Base-by-base conservation (phyloP, 2,329 filamentous ascomycete species). In the Sarocladium kiliense region DNA sequence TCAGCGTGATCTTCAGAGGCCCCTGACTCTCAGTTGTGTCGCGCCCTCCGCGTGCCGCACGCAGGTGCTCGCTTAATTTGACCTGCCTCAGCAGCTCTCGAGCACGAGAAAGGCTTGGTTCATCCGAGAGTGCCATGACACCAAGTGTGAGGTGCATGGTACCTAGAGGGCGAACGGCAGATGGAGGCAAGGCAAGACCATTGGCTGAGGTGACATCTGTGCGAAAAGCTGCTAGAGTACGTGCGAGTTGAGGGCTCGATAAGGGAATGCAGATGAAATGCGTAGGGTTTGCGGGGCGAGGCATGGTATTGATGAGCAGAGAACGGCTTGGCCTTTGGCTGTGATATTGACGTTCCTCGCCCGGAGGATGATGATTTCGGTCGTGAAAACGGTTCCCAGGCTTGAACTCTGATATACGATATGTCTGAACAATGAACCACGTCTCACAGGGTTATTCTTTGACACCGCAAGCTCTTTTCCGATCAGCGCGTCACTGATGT, bases 91-190 rank as follows among this genome's bases (percentile, higher is more conserved):
- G 65, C 39, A 78, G 58, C 36, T 67, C 68, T 14, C 71, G 63
- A 1, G 79, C 78, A 37, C 62, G 68, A 3, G 71, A 71, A 6
- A 81, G 59, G 3, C 67, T 65, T 53, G 79, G 75, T 2, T 75
- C 69, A 2, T 73, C 76, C 2, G 76, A 70, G 10, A 96, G 78
- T 60, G 81, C 87, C 88, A 97, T 92, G 1, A 95, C 88, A 0
- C 91, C 92, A 0, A 97, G 77, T 0, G 92, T 97, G 2, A 96
- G 74, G 70, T 97, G 93, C 49, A 97, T 71, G 1, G 91, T 91
- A 0, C 89, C 89, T 0, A 89, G 71, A 0, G 91, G 91, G 26
- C 91, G 77, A 53, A 96, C 74, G 1, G 91, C 90, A 55, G 79
- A 79, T 30, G 75, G 67, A 0, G 88, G 87, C 10, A 93, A 72